Evolutionary conservation across 345 rosid genomes (phyloP).

Genomic region (Ailanthus altissimus): DNA sequence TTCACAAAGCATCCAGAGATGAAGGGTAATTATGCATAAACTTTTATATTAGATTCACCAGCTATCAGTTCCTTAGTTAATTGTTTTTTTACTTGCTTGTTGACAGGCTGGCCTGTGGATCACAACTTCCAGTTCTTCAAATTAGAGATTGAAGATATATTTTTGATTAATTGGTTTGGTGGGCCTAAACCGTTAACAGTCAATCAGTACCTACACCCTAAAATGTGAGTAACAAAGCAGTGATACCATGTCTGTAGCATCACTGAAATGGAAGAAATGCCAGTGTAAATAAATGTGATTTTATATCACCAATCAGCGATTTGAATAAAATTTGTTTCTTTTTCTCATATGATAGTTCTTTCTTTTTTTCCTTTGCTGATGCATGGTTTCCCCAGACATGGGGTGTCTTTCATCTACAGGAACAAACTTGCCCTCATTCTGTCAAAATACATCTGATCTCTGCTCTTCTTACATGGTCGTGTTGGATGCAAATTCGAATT

Average conservation of each 20-base stretch:
- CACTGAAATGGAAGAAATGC: neutral
- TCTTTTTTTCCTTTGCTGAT: slow-evolving; percentile 13
- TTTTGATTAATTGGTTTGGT: slow-evolving; percentile 89
- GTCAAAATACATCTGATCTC: slow-evolving; percentile 16
- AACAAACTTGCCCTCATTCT: slow-evolving; percentile 15
- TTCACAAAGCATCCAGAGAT: slow-evolving; percentile 91
- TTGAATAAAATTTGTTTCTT: neutral
- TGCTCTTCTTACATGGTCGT: neutral
- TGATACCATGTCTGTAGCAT: neutral
- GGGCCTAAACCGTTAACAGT: slow-evolving; percentile 83
- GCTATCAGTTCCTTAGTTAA: neutral
- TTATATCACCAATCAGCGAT: neutral
- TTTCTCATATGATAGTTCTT: neutral
- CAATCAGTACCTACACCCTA: slow-evolving; percentile 66
- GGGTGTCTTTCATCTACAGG: slow-evolving; percentile 30
- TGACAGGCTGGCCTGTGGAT: slow-evolving; percentile 78
- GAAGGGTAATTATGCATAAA: slow-evolving; percentile 49
- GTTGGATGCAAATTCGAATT: slow-evolving; percentile 8
- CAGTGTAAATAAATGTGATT: neutral
- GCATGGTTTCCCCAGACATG: slow-evolving; percentile 11
- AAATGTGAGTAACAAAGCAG: slow-evolving; percentile 50
- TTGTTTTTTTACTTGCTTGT: neutral
- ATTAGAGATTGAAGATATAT: slow-evolving; percentile 66
- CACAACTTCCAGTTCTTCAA: slow-evolving; percentile 77
- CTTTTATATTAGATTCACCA: neutral